These are phyloP conservation scores for Sequoiadendron giganteum DNA, from an alignment of 75 land plant species.

Conservation along the genomic window DNA sequence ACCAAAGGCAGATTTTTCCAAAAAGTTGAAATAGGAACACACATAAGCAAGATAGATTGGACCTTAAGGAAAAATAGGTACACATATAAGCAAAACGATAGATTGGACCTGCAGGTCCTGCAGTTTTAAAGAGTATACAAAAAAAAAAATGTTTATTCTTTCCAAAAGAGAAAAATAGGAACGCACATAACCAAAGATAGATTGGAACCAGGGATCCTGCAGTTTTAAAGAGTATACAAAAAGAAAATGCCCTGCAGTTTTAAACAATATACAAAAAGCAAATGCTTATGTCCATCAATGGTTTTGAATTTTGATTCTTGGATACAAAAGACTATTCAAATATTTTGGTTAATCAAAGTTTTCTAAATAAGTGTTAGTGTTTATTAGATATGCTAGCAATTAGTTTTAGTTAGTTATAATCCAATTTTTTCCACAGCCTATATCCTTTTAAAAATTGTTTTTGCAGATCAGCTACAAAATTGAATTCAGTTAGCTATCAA, in stretches of 20 bases:
- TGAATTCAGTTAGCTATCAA: background rate
- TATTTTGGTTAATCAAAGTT: background rate
- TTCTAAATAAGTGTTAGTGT: background rate
- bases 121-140: background rate
- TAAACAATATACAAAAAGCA: background rate
- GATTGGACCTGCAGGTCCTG: background rate
- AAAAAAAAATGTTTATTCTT: no score
- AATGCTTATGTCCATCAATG: background rate
- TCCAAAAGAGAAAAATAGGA: background rate
- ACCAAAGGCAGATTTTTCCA: background rate
- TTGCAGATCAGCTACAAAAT: no score
- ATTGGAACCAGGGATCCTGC: background rate
- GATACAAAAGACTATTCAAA: background rate
- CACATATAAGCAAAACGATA: background rate
- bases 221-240: background rate
- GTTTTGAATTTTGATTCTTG: background rate
- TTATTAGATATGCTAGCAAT: background rate
- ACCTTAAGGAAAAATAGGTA: background rate
- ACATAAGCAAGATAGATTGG: background rate
- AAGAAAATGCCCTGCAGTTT: background rate
- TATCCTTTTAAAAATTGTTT: no score
- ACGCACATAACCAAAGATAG: background rate
- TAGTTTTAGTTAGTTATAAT: background rate
- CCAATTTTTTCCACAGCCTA: no score
- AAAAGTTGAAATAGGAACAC: background rate